Base-by-base conservation (phyloP, 805 yeast species). In the Saccharomycopsis guyanensis region DNA sequence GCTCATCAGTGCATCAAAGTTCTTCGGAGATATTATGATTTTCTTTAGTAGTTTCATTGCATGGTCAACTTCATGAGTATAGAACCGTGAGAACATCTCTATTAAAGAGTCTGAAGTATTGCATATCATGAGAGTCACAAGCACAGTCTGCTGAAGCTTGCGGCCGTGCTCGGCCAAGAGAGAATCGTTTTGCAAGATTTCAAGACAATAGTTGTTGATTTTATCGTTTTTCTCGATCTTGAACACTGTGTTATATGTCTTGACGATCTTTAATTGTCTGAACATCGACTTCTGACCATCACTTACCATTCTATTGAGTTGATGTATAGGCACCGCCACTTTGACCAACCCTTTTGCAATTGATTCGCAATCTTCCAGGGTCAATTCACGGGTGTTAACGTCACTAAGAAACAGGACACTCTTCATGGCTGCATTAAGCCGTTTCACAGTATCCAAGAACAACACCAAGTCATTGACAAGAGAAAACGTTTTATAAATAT, bases 401-500 rank as follows among this genome's bases (percentile, higher is more conserved):
- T 39, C 27, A 6, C 16, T 36, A 5, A 24, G 5, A 27, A 48
- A 41, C 5, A 13, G 36, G 24, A 45, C 18, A 4, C 19, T 18
- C 13, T 50, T 50, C 25, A 46, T 38, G 16, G 29, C 19, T 15
- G 10, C 20, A 24, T 50, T 50, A 32, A 47, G 40, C 19, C 22
- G 19, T 20, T 64, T 71, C 23, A 69, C 59, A 48, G 67, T 58
- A 27, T 65, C 55, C 35, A 68, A 55, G 48, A 69, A 68, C 47
- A 63, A 63, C 24, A 65, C 57, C 4, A 67, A 57, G 3, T 70
- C 70, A 38, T 73, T 56, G 18, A 71, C 53, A 36, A 71, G 54
- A 27, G 58, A 57, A 40, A 63, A 54, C 1, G 73, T 68, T 1
- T 57, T 47, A 48, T 71, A 73, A 3, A 70, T 57, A 23, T 61